Conservation (phyloP, 1,284 basidiomycete species). For the Phlebopus sp. region DNA sequence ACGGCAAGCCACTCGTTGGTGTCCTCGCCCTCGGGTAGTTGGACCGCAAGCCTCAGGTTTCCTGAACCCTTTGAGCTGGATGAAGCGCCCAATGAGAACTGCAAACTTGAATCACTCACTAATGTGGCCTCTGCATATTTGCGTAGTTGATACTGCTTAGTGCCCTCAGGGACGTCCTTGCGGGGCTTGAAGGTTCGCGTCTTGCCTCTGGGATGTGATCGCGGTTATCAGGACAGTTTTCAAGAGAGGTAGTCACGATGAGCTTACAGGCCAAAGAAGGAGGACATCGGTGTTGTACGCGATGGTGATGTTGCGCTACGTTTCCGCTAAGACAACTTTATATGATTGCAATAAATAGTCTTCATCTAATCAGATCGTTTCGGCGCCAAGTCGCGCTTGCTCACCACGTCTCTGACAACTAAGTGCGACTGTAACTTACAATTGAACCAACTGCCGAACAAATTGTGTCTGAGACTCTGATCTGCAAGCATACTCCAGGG, state of each 20-base stretch:
- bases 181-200: constrained; percentile 96
- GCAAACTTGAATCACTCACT: constrained; percentile 43
- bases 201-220: constrained; percentile 58
- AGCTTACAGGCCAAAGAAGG: constrained; percentile 81
- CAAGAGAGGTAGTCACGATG: background rate
- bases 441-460: no score
- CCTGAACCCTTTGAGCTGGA: constrained; percentile 74
- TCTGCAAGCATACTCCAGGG: no score
- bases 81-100: constrained; percentile 7
- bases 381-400: no score
- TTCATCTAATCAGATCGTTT: constrained; percentile 16
- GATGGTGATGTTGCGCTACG: background rate
- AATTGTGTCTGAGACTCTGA: no score
- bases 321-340: background rate
- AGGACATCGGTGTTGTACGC: constrained; percentile 53
- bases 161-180: constrained; percentile 93
- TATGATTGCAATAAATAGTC: no score
- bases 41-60: constrained; percentile 86
- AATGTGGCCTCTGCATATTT: constrained; percentile 97
- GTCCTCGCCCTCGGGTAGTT: constrained; percentile 93
- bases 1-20: constrained; percentile 96
- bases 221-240: constrained; percentile 11
- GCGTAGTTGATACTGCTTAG: constrained; percentile 94
- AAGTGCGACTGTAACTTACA: no score
- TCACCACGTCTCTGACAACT: no score